These are phyloP conservation scores for Candida fluviatilis DNA, from an alignment of 805 yeast species.

Conservation along the genomic window DNA sequence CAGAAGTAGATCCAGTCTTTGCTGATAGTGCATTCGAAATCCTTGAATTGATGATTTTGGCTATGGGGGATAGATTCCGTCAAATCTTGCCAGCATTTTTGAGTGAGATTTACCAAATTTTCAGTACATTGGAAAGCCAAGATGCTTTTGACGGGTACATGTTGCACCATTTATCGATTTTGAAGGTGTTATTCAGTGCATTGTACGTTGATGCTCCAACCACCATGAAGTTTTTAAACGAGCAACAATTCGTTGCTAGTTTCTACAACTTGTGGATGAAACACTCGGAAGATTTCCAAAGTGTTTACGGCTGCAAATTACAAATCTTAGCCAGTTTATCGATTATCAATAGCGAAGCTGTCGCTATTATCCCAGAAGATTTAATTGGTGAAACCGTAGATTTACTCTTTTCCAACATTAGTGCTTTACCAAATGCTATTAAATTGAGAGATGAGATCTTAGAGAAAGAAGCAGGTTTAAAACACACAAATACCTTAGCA, in stretches of 20 bases:
- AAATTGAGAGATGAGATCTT: conserved; percentile 43
- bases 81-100: conserved; percentile 28
- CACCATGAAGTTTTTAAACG: conserved; percentile 34
- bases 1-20: conserved; percentile 36
- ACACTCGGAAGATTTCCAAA: conserved; percentile 42
- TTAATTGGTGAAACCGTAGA: conserved; percentile 34
- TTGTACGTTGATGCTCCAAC: conserved; percentile 35
- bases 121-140: conserved; percentile 28
- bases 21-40: conserved; percentile 37
- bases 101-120: conserved; percentile 34
- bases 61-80: conserved; percentile 26
- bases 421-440: conserved; percentile 46
- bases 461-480: conserved; percentile 34
- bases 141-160: conserved; percentile 42
- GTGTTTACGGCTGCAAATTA: conserved; percentile 53
- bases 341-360: conserved; percentile 27
- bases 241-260: conserved; percentile 31
- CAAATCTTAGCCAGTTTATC: conserved; percentile 46
- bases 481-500: conserved; percentile 15
- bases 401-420: conserved; percentile 38
- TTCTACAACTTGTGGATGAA: conserved; percentile 48
- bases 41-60: conserved; percentile 30
- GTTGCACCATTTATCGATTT: conserved; percentile 39
- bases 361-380: conserved; percentile 28
- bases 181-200: conserved; percentile 40